Evolutionary conservation across 768 basidiomycete genomes (phyloP).

Genomic region (Chalciporus chontae): DNA sequence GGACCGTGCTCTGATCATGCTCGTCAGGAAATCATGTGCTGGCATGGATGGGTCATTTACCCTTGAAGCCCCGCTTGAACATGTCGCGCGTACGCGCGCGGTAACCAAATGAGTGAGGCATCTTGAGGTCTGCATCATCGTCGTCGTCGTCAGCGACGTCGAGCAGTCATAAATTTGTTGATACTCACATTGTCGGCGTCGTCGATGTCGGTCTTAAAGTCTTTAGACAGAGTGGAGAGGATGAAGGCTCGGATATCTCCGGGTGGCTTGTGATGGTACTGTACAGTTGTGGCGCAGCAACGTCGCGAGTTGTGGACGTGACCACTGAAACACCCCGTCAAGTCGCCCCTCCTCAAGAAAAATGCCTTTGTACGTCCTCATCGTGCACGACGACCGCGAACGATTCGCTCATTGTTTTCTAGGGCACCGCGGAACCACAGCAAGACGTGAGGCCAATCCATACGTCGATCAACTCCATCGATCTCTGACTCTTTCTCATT

Average conservation of each 20-base stretch:
- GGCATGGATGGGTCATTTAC: slow-evolving; percentile 42
- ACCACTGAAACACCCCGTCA: slow-evolving; percentile 23
- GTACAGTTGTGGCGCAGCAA: slow-evolving; percentile 56
- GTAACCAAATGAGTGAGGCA: slow-evolving; percentile 99
- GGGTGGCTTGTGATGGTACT: slow-evolving; percentile 62
- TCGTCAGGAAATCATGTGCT: slow-evolving; percentile 3
- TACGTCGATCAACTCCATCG: neutral
- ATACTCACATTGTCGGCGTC: slow-evolving; percentile 40
- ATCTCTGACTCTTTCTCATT: slow-evolving; percentile 40
- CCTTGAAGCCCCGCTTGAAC: slow-evolving; percentile 99
- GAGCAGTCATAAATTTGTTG: slow-evolving; percentile 13
- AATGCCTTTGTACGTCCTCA: slow-evolving; percentile 72
- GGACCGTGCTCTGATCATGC: slow-evolving; percentile 72
- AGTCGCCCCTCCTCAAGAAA: slow-evolving; percentile 51
- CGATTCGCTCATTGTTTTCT: slow-evolving; percentile 32
- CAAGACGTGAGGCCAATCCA: slow-evolving; percentile 87
- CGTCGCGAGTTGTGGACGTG: neutral
- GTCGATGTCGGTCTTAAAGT: slow-evolving; percentile 48
- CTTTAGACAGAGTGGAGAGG: slow-evolving; percentile 25
- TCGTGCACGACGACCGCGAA: slow-evolving; percentile 3
- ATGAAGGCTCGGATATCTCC: slow-evolving; percentile 46
- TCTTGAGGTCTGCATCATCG: slow-evolving; percentile 55
- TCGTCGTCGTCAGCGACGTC: slow-evolving; percentile 6
- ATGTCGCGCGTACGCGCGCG: slow-evolving; percentile 99
- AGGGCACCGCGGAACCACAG: slow-evolving; percentile 91